Evolutionary conservation across 768 basidiomycete genomes (phyloP).

Genomic region (Rhizopogon vulgaris): DNA sequence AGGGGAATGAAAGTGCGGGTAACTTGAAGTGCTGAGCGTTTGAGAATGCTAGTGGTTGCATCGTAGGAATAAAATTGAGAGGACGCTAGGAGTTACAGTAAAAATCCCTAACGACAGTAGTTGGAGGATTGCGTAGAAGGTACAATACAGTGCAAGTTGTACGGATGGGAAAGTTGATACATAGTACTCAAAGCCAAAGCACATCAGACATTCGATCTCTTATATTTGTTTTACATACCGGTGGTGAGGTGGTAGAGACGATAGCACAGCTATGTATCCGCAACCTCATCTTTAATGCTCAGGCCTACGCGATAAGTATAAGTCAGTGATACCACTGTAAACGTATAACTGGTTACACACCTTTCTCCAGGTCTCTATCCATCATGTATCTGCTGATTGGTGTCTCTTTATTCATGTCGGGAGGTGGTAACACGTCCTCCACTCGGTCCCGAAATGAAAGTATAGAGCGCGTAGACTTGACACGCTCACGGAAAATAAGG

Average conservation of each 20-base stretch:
- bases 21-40: too few species aligned
- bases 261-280: slow-evolving; percentile 36
- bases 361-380: slow-evolving; percentile 66
- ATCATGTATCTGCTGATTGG: slow-evolving; percentile 74
- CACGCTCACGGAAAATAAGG: slow-evolving; percentile 68
- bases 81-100: neutral
- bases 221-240: neutral
- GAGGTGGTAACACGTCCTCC: slow-evolving; percentile 51
- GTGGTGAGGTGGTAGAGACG: neutral
- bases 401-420: slow-evolving; percentile 11
- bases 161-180: neutral
- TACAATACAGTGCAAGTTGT: neutral
- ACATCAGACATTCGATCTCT: neutral
- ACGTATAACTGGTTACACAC: slow-evolving; percentile 26
- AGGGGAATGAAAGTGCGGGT: too few species aligned
- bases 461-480: slow-evolving; percentile 62
- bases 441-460: slow-evolving; percentile 57
- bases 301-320: slow-evolving; percentile 34
- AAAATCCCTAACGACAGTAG: neutral
- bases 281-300: slow-evolving; percentile 47
- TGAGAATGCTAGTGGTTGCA: slow-evolving; percentile 2
- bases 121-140: neutral
- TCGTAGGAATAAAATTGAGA: neutral
- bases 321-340: slow-evolving; percentile 3
- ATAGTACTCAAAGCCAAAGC: neutral